Evolutionary conservation across 1,139 yeast genomes (phyloP).

Genomic region (Zygoascus sp.): DNA sequence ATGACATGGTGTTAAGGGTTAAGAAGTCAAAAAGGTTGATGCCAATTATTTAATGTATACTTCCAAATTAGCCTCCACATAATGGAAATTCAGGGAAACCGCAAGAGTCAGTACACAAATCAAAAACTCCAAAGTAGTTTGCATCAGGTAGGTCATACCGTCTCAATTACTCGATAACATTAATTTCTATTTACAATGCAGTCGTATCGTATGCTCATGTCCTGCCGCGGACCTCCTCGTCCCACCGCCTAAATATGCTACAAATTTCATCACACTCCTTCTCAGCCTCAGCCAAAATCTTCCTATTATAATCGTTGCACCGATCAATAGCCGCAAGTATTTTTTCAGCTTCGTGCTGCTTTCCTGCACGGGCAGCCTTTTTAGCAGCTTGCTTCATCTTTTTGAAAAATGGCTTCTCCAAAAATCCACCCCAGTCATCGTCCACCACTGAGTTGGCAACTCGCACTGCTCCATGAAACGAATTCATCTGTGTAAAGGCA

Average conservation of each 20-base stretch:
- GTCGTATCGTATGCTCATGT: constrained; percentile 1
- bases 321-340: constrained; percentile 12
- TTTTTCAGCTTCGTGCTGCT: constrained; percentile 12
- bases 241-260: constrained; percentile 13
- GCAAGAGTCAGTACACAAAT: not conserved
- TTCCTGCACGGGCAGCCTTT: constrained; percentile 9
- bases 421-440: constrained; percentile 18
- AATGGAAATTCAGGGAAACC: no score
- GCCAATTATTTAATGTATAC: not conserved
- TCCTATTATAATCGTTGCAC: constrained; percentile 17
- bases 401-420: constrained; percentile 18
- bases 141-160: no score
- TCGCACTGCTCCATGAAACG: constrained; percentile 14
- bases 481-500: constrained; percentile 16
- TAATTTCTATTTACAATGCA: not conserved
- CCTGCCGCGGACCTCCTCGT: not conserved
- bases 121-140: not conserved
- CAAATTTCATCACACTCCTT: constrained; percentile 14
- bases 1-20: constrained; percentile 17
- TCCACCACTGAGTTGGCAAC: constrained; percentile 17
- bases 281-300: constrained; percentile 13
- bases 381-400: constrained; percentile 16
- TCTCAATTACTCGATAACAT: not conserved
- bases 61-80: not conserved
- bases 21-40: not conserved